Conservation (phyloP, 345 rosid genomes). For the Salix exigua region DNA sequence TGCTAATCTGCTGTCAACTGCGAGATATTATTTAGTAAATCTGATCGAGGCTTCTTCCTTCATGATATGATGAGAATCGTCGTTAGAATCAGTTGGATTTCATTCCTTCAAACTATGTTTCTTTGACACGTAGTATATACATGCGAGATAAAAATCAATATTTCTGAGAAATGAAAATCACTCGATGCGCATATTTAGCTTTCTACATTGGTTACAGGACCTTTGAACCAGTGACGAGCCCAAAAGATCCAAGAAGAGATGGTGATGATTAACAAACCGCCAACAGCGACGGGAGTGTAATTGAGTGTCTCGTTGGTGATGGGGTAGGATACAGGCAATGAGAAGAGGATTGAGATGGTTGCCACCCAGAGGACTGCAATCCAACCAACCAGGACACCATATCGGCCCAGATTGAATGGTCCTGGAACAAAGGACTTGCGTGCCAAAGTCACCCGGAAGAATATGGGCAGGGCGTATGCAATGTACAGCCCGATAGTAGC, state of each 20-base stretch:
- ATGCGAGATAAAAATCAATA: neutral
- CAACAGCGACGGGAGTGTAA: slow-evolving; percentile 88
- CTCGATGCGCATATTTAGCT: slow-evolving; percentile 10
- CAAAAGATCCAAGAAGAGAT: slow-evolving; percentile 60
- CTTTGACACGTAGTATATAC: neutral
- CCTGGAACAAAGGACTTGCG: slow-evolving; percentile 67
- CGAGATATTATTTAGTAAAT: neutral
- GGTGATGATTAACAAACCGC: slow-evolving; percentile 56
- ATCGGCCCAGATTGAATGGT: slow-evolving; percentile 80
- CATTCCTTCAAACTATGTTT: neutral
- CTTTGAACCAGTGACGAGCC: slow-evolving; percentile 81
- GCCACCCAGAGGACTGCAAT: slow-evolving; percentile 84
- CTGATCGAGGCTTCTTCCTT: neutral
- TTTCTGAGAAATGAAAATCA: neutral
- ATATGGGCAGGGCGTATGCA: slow-evolving; percentile 84
- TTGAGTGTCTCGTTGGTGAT: slow-evolving; percentile 72
- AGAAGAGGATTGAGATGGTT: slow-evolving; percentile 84
- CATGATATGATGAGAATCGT: no score
- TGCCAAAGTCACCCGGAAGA: slow-evolving; percentile 77
- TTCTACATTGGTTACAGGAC: slow-evolving; percentile 66
- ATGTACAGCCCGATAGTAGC: slow-evolving; percentile 93
- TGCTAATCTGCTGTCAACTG: neutral
- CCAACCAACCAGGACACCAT: slow-evolving; percentile 70
- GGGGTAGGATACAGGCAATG: slow-evolving; percentile 88
- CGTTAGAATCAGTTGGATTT: neutral